A percentile compares a stretch with the other conserved stretches of the same genome.
These are phyloP conservation scores for Paraconiothyrium brasiliense DNA, from an alignment of 2,329 filamentous ascomycete species.

Conservation along the genomic window DNA sequence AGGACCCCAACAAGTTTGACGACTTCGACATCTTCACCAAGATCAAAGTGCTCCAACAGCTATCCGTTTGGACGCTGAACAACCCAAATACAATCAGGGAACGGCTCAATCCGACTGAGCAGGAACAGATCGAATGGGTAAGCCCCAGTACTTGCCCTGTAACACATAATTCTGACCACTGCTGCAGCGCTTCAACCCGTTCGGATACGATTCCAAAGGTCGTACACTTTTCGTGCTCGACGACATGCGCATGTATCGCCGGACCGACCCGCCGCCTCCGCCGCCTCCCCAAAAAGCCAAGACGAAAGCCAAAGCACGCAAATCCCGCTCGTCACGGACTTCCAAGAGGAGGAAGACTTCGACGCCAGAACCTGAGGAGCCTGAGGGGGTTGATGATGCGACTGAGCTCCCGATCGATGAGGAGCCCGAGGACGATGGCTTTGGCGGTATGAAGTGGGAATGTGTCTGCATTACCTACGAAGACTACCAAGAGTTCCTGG, in stretches of 20 bases:
- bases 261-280: constrained; percentile 76
- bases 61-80: constrained; percentile 88
- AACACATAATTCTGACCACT: constrained; percentile 27
- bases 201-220: constrained; percentile 89
- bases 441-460: constrained; percentile 86
- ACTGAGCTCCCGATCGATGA: constrained; percentile 44
- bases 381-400: constrained; percentile 54
- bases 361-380: constrained; percentile 53
- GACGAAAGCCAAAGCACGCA: constrained; percentile 36
- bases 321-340: constrained; percentile 51
- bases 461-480: constrained; percentile 83
- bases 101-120: constrained; percentile 83
- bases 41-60: constrained; percentile 83
- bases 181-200: constrained; percentile 73
- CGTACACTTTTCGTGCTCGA: constrained; percentile 90
- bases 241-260: constrained; percentile 90
- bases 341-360: constrained; percentile 73
- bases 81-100: constrained; percentile 88
- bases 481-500: constrained; percentile 78
- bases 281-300: constrained; percentile 66
- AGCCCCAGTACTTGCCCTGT: constrained; percentile 38
- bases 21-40: constrained; percentile 86
- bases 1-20: constrained; percentile 76
- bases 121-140: constrained; percentile 86
- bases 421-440: constrained; percentile 65